A percentile compares a stretch with the other conserved stretches of the same genome.
These are phyloP conservation scores for Serendipita sp. DNA, from an alignment of 768 basidiomycete species.

Conservation along the genomic window DNA sequence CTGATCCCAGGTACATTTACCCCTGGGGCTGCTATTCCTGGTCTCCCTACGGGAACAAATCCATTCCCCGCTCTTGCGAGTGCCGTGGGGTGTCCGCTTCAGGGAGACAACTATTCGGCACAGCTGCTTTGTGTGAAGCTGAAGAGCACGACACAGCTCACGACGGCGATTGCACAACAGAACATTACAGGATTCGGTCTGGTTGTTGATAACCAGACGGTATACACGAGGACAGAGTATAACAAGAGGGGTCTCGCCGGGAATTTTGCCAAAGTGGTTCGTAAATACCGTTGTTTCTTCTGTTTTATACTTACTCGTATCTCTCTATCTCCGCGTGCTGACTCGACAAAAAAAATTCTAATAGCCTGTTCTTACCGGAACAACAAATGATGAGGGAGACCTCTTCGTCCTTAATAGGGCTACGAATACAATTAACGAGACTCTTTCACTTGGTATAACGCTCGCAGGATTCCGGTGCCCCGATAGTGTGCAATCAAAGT, in stretches of 20 bases:
- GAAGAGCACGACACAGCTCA: neutral
- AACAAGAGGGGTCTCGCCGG: neutral
- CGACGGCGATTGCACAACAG: neutral
- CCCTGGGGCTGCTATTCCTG: neutral
- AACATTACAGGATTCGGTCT: neutral
- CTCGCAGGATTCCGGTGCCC: no score
- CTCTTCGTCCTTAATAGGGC: no score
- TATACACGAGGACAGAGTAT: neutral
- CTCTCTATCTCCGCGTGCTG: no score
- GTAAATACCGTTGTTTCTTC: neutral
- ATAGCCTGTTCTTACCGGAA: no score
- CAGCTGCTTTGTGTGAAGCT: neutral
- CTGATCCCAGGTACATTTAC: neutral
- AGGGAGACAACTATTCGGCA: neutral
- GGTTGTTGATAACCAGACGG: neutral
- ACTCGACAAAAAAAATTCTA: no score
- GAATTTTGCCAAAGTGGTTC: neutral
- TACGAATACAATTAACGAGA: no score
- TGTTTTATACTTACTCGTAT: no score
- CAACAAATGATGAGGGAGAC: no score
- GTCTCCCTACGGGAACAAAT: neutral
- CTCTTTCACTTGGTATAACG: no score
- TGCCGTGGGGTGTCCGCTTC: neutral
- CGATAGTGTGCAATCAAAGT: no score
- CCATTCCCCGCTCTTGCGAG: neutral